These are phyloP conservation scores for Clathrus columnatus DNA, from an alignment of 768 basidiomycete species.

Conservation along the genomic window DNA sequence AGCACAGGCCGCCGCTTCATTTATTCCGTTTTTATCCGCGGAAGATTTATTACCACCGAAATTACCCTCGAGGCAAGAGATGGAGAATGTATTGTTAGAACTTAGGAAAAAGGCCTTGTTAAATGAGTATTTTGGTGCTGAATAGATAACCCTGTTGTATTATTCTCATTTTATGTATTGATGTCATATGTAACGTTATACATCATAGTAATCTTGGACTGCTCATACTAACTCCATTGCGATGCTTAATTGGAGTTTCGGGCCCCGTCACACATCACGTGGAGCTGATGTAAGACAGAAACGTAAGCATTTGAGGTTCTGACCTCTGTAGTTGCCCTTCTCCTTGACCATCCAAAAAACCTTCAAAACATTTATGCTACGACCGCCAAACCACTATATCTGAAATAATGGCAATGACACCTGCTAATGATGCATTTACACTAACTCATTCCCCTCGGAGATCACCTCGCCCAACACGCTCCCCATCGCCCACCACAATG, in stretches of 20 bases:
- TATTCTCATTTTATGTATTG: too few species aligned
- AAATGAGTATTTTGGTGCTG: constrained; percentile 58
- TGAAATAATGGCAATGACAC: constrained; percentile 10
- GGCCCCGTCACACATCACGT: too few species aligned
- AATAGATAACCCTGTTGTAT: too few species aligned
- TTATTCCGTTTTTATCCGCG: constrained; percentile 66
- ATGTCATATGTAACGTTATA: too few species aligned
- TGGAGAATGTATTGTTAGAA: constrained; percentile 67
- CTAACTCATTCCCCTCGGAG: background rate
- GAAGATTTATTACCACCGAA: constrained; percentile 68
- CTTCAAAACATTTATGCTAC: too few species aligned
- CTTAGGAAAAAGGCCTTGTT: constrained; percentile 75
- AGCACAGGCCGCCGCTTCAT: constrained; percentile 46
- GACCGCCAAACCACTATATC: background rate
- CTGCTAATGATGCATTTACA: constrained; percentile 9
- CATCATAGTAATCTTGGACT: too few species aligned
- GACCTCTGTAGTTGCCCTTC: too few species aligned
- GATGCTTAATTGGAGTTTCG: too few species aligned
- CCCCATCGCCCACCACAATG: constrained; percentile 7
- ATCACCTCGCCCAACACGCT: background rate
- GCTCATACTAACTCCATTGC: too few species aligned
- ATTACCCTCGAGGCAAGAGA: constrained; percentile 66
- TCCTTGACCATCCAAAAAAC: too few species aligned
- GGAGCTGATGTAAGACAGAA: too few species aligned
- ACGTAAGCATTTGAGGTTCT: too few species aligned